Evolutionary conservation across 208 protist genomes (phyloP), one percentile per base, ranked within the genome.

Genomic region (Acanthamoeba sp.): DNA sequence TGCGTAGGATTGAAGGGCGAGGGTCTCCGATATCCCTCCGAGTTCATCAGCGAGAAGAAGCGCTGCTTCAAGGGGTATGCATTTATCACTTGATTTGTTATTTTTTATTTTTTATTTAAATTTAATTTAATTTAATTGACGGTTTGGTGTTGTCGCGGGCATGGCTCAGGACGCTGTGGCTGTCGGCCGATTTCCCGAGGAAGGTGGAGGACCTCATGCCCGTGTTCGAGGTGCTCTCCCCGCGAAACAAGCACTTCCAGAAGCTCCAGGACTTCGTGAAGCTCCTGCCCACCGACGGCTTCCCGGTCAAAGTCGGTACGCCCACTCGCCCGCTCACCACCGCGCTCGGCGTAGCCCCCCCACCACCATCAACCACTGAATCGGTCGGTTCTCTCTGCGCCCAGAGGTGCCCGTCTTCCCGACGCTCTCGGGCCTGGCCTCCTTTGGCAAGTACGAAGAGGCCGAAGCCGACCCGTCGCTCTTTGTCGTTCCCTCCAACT

Each of bases 161-260:
- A 66, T 32, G 20, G n/a, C 4, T 3, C 59, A 66, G 59, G 40
- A 94, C 78, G 4, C 29, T 95, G 36, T 95, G 94, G 94, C 69
- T 95, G 18, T 71, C 32, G n/a, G 18, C 91, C 3, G 80, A 95
- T 5, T 95, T 95, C 36, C 94, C 95, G 36, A 95, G 59, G 55
- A 57, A 88, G 38, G 64, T 96, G 22, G 80, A 93, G 29, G 95
- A 96, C 69, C 36, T 96, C 5, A 42, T 96, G 42, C 95, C 95
- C 16, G 91, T 96, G 14, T 95, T 96, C 14, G 84, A 95, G 55
- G 69, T 94, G 2, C 55, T 96, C 16, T 69, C 95, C 27, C 94
- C 93, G 36, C 89, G 64, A 0, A 85, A 91, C 57, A 96, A 95
- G 50, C 73, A 94, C 6, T 96, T 96, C 87, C 62, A 82, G 78